These are phyloP conservation scores for Rhizopogon vesiculosus DNA, from an alignment of 768 basidiomycete species.

Conservation along the genomic window DNA sequence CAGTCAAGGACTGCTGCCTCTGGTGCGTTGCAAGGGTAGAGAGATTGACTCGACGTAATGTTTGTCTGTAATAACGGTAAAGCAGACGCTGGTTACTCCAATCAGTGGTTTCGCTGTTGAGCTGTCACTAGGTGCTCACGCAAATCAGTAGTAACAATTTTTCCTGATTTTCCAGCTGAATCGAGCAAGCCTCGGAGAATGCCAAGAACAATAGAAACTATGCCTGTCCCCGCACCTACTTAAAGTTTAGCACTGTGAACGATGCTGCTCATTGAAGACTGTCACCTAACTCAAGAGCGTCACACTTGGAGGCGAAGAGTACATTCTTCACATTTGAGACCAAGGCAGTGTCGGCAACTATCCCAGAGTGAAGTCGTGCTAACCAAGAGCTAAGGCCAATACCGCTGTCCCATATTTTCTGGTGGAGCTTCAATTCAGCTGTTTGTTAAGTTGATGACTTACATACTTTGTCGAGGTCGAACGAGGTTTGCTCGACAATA, in stretches of 20 bases:
- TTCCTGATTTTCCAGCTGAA: conserved; percentile 14
- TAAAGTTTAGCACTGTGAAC: neutral
- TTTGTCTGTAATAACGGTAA: conserved; percentile 77
- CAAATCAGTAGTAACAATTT: conserved; percentile 68
- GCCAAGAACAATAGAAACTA: conserved; percentile 67
- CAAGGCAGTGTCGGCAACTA: neutral
- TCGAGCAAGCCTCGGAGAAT: conserved; percentile 41
- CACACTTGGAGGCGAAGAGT: conserved; percentile 35
- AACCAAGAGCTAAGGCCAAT: conserved; percentile 84
- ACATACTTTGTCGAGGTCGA: conserved; percentile 88
- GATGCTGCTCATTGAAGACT: neutral
- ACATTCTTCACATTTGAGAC: conserved; percentile 23
- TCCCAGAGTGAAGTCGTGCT: conserved; percentile 27
- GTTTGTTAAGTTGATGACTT: neutral
- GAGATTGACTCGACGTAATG: conserved; percentile 39
- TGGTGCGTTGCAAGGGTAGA: conserved; percentile 26
- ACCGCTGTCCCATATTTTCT: conserved; percentile 99
- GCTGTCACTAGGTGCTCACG: conserved; percentile 37
- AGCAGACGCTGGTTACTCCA: conserved; percentile 59
- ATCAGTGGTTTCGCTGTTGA: neutral
- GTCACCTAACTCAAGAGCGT: conserved; percentile 70
- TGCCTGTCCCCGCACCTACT: conserved; percentile 80
- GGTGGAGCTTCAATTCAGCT: conserved; percentile 11
- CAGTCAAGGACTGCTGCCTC: conserved; percentile 59
- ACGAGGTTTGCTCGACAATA: conserved; percentile 79